Evolutionary conservation across 2,329 filamentous ascomycete species (phyloP), one percentile per base, ranked within the genome.

Genomic region (Trichoderma asperellum): DNA sequence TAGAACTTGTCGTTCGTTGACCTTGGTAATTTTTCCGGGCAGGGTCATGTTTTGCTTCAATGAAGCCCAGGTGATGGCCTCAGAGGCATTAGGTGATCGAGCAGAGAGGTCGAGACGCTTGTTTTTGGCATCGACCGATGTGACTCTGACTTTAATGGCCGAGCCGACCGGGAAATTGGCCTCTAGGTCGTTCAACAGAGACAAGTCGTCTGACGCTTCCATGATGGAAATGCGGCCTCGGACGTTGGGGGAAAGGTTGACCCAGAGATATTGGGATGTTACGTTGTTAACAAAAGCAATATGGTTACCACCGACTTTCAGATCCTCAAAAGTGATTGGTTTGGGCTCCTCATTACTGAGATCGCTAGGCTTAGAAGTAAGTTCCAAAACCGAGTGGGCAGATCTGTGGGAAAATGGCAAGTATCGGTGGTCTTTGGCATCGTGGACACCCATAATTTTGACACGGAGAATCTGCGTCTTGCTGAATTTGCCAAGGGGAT

Each of bases 241-340:
- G 18, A 99, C 89, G 64, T 91, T 93, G 7, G 96, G 94, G 1
- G 94, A 93, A 27, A 99, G 81, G 76, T 94, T 97, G 57, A 96
- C 91, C 95, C 96, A 98, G 27, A 97, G 85, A 76, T 88, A 92
- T 72, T 92, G 89, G 34, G 92, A 86, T 27, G 87, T 87, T 71
- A 95, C 85, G 76, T 97, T 98, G 84, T 98, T 99, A 77, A 99
- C 88, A 76, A 95, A 98, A 0, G 91, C 94, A 62, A 96, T 80
- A 79, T 92, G 89, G 2, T 86, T 87, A 21, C 91, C 90, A 21
- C 91, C 94, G 62, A 88, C 82, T 74, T 91, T 85, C 71, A 99
- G 82, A 70, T 92, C 88, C 32, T 92, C 89, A 37, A 97, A 82
- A 8, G 89, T 88, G 57, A 97, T 82, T 1, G 90, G 82, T 40